phyloP scores from a whole-genome alignment of 345 rosid genomes.

The Rhizophora mangle region DNA sequence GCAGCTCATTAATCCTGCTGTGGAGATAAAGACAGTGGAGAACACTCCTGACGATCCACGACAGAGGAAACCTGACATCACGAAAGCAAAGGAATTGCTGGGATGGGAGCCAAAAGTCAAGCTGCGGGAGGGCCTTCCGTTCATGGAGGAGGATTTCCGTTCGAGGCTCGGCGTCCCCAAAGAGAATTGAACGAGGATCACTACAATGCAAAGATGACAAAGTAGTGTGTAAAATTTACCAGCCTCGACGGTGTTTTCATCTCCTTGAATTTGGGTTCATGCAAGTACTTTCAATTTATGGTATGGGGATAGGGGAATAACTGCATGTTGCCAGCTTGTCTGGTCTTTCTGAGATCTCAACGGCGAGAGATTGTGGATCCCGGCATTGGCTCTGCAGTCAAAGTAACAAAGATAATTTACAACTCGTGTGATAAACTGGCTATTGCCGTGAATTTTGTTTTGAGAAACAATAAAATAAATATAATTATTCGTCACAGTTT shows the following conservation, averaged over 20 bases:
- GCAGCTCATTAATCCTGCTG: constrained; percentile 71
- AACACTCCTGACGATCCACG: constrained; percentile 91
- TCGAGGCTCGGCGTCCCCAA: constrained; percentile 60
- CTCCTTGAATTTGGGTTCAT: background rate
- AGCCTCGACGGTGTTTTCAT: background rate
- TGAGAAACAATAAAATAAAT: constrained; percentile 5
- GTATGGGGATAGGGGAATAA: too few relatives aligned
- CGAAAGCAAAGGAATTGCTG: constrained; percentile 74
- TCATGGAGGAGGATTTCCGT: constrained; percentile 89
- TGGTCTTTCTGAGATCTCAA: too few relatives aligned
- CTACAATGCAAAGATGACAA: background rate
- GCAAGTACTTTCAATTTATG: too few relatives aligned
- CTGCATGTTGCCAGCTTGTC: too few relatives aligned
- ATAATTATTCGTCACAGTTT: background rate
- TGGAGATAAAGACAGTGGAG: constrained; percentile 82
- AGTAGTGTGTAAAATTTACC: background rate
- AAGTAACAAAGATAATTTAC: too few relatives aligned
- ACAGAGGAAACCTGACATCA: constrained; percentile 88
- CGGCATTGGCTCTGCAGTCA: too few relatives aligned
- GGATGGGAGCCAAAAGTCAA: constrained; percentile 93
- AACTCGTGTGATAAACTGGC: background rate
- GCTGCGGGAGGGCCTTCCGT: constrained; percentile 81
- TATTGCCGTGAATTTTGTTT: constrained; percentile 9
- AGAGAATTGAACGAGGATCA: constrained; percentile 25
- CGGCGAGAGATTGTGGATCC: too few relatives aligned